Base-by-base conservation (phyloP, 1,284 basidiomycete genomes). In the Apiotrichum montevideense region DNA sequence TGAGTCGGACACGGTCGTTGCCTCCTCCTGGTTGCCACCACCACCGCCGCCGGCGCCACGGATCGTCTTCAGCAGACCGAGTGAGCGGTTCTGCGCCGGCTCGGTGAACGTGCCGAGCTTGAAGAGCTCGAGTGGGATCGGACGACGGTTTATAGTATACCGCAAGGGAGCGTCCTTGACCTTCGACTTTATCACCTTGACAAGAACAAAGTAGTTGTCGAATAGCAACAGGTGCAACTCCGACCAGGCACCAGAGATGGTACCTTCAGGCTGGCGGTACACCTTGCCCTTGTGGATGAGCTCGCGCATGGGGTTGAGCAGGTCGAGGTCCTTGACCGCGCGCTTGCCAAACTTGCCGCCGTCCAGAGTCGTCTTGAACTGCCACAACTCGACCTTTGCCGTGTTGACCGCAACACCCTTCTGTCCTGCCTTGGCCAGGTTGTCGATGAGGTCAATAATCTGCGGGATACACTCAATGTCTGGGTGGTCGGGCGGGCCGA, bases 171-270 rank as follows among this genome's bases (percentile, higher is more conserved):
- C 58, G 6, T 64, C 86, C 57, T 85, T 81, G 66, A 87, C 90
- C 70, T 87, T 88, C 4, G 88, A 85, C 65, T 88, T 86, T 68
- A 85, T 86, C 2, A 84, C 78, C 72, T 92, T 94, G 11, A 89
- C 91, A 79, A 93, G 84, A 44, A 95, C 88, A 68, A 94, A 75
- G 68, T 95, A 97, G 72, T 95, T 90, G 72, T 96, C 94, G 71
- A 97, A 95, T 4, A 97, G 78, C 56, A 96, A 80, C 3, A 92
- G 86, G 63, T 87, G 87, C 3, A 94, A 78, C 67, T 96, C 92
- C 46, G 84, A 86, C 88, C 89, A 93, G 35, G 85, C 86, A 63
- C 81, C 85, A 70, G 87, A 85, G 56, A 88, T 84, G 11, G 86
- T 85, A n/a, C 83, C 86, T 57, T 95, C 92, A 13, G 90, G 86